Evolutionary conservation across 176 grass and related monocot genomes (phyloP).

Genomic region (Hsuehochloa calcarea): DNA sequence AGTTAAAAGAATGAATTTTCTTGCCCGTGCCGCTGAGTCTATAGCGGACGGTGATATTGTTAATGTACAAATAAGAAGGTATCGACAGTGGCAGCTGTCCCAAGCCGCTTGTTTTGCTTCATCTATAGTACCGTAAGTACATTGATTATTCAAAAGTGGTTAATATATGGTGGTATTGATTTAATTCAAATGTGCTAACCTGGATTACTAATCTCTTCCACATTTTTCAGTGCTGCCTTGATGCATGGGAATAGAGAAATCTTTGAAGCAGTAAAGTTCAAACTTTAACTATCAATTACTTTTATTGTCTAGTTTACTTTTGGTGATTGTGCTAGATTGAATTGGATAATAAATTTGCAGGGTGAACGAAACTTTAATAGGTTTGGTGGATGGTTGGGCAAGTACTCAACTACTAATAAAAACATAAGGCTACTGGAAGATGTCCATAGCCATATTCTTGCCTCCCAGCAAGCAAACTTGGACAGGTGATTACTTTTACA

Average conservation of each 20-base stretch:
- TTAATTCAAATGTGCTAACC: conserved; percentile 15
- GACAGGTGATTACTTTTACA: conserved; percentile 56
- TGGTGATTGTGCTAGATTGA: conserved; percentile 27
- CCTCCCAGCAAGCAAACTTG: conserved; percentile 82
- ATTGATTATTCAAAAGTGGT: conserved; percentile 25
- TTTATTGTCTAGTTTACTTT: conserved; percentile 29
- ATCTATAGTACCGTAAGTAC: conserved; percentile 85
- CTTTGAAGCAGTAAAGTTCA: conserved; percentile 74
- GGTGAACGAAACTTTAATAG: conserved; percentile 98
- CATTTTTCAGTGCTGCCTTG: conserved; percentile 67
- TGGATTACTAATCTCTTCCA: conserved; percentile 27
- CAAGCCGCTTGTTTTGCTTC: conserved; percentile 95
- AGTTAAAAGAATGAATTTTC: conserved; percentile 88
- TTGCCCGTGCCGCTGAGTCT: conserved; percentile 81
- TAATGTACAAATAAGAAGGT: conserved; percentile 99
- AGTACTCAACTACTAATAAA: conserved; percentile 90
- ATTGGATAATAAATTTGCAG: conserved; percentile 43
- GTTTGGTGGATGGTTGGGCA: conserved; percentile 99
- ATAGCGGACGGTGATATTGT: conserved; percentile 88
- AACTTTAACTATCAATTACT: conserved; percentile 24
- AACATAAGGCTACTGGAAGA: conserved; percentile 94
- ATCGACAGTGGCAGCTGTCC: conserved; percentile 93
- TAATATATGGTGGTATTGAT: not conserved
- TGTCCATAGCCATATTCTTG: conserved; percentile 89
- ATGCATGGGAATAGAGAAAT: conserved; percentile 93